Conservation (phyloP, 331 rosid genomes). For the Quercus phellos region DNA sequence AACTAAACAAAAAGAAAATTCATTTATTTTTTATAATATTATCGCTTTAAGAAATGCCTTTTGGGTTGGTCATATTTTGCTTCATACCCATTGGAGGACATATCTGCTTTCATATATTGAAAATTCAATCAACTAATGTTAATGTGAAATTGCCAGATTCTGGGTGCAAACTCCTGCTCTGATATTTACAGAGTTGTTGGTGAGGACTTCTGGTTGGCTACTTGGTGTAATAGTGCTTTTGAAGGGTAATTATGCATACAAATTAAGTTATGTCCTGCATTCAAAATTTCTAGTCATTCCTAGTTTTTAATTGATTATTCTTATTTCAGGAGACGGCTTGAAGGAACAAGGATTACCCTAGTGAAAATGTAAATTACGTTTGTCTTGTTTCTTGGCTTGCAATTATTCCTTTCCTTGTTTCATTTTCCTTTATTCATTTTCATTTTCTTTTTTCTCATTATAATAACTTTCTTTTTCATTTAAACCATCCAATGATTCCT, state of each 20-base stretch:
- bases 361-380: constrained; percentile 52
- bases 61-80: not conserved
- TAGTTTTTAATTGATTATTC: constrained; percentile 24
- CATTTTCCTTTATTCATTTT: not conserved
- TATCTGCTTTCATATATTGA: not conserved
- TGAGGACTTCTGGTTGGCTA: constrained; percentile 87
- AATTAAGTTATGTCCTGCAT: constrained; percentile 1
- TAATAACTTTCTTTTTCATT: not conserved
- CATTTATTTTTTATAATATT: not conserved
- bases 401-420: constrained; percentile 16
- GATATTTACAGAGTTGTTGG: constrained; percentile 73
- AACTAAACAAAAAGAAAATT: no score
- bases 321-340: constrained; percentile 81
- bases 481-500: constrained; percentile 8
- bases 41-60: not conserved
- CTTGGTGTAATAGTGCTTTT: constrained; percentile 88
- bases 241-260: constrained; percentile 56
- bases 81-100: not conserved
- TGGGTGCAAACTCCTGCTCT: constrained; percentile 67
- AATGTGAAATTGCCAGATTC: constrained; percentile 49
- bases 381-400: constrained; percentile 16
- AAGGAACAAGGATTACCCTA: constrained; percentile 82
- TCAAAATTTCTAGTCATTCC: constrained; percentile 15
- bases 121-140: not conserved
- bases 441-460: not conserved